Percentiles rank a stretch among this genome's conserved stretches.
These are phyloP conservation scores for Linum lewisii DNA, from an alignment of 345 rosid species.

Conservation along the genomic window DNA sequence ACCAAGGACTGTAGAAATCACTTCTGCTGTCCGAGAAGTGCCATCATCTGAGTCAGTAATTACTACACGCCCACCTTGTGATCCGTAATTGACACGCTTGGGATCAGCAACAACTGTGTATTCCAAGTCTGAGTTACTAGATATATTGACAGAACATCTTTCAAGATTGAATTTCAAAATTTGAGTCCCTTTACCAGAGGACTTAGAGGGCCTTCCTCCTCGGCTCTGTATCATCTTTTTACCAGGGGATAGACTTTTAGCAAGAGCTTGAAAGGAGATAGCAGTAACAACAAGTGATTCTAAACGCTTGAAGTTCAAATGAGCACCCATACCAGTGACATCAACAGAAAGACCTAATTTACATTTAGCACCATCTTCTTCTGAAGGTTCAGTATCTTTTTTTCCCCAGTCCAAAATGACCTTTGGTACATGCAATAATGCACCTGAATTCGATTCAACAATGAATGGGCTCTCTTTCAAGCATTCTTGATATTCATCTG, in stretches of 20 bases:
- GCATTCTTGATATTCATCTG: conserved; percentile 92
- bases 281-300: conserved; percentile 66
- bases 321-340: conserved; percentile 76
- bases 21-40: conserved; percentile 58
- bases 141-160: conserved; percentile 62
- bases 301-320: conserved; percentile 59
- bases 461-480: conserved; percentile 70
- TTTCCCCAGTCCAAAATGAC: conserved; percentile 89
- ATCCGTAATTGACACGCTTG: conserved; percentile 94
- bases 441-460: conserved; percentile 86
- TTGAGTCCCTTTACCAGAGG: conserved; percentile 75
- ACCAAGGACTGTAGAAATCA: conserved; percentile 44
- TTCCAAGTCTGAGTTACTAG: conserved; percentile 61
- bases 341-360: conserved; percentile 75
- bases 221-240: conserved; percentile 41
- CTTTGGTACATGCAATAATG: conserved; percentile 80
- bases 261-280: conserved; percentile 58
- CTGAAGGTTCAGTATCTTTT: conserved; percentile 57
- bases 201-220: conserved; percentile 40
- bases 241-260: conserved; percentile 46
- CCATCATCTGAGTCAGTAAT: conserved; percentile 69
- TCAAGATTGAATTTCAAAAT: conserved; percentile 70
- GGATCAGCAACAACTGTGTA: conserved; percentile 65
- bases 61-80: conserved; percentile 82
- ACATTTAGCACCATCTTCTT: conserved; percentile 44